These are phyloP conservation scores for Agrocybe chaxingu DNA, from an alignment of 768 basidiomycete genomes.

Conservation along the genomic window DNA sequence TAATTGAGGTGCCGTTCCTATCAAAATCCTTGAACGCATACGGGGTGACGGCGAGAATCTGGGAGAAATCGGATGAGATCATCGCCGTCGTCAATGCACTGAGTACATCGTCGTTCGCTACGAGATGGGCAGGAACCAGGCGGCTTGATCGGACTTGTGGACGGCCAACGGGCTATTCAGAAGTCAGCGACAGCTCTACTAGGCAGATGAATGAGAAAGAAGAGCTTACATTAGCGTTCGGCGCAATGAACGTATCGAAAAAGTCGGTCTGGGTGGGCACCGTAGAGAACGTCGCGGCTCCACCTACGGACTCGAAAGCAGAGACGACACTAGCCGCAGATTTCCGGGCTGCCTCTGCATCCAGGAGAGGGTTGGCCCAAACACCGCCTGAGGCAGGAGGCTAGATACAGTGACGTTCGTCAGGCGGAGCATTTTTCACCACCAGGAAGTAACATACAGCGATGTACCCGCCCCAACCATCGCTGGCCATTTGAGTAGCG, in stretches of 20 bases:
- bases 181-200: too few relatives aligned
- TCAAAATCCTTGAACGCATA: slow-evolving; percentile 15
- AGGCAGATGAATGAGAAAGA: too few relatives aligned
- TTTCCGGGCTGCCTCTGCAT: too few relatives aligned
- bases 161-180: slow-evolving; percentile 6
- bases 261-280: too few relatives aligned
- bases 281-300: too few relatives aligned
- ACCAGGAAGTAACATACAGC: not conserved
- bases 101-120: slow-evolving; percentile 10
- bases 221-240: too few relatives aligned
- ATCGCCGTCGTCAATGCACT: slow-evolving; percentile 13
- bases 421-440: not conserved
- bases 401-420: too few relatives aligned
- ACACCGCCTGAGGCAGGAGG: too few relatives aligned
- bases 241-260: too few relatives aligned
- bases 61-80: slow-evolving; percentile 18
- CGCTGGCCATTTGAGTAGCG: slow-evolving; percentile 13
- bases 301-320: too few relatives aligned
- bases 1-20: slow-evolving; percentile 13
- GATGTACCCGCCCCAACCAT: slow-evolving; percentile 21
- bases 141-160: slow-evolving; percentile 16
- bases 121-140: slow-evolving; percentile 11
- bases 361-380: too few relatives aligned
- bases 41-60: slow-evolving; percentile 16
- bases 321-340: too few relatives aligned